Conservation (phyloP, 1,284 basidiomycete genomes). For the Cryptococcus floricola region DNA sequence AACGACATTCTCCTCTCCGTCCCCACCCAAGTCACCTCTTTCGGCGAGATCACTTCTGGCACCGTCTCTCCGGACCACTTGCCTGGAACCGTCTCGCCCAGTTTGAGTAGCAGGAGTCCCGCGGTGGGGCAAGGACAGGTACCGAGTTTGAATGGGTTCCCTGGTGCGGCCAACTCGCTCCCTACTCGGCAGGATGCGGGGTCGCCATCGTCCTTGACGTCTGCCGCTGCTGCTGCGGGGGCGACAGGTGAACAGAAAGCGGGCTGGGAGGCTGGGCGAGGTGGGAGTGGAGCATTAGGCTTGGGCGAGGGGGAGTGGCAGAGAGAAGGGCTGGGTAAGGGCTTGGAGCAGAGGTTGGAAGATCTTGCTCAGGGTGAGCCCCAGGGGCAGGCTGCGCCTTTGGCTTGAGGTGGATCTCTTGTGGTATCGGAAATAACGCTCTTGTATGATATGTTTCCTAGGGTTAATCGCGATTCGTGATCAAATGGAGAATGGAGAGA, state of each 20-base stretch:
- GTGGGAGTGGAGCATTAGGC: slow-evolving; percentile 11
- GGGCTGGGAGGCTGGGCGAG: slow-evolving; percentile 2
- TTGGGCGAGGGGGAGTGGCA: slow-evolving; percentile 53
- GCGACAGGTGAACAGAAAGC: not conserved
- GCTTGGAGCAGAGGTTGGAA: slow-evolving; percentile 74
- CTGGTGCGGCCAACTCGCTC: not conserved
- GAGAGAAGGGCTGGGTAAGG: slow-evolving; percentile 70
- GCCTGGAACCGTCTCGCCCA: slow-evolving; percentile 43
- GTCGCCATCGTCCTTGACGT: not conserved
- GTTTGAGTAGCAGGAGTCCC: slow-evolving; percentile 51
- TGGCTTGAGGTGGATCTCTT: no score
- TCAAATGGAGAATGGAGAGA: no score
- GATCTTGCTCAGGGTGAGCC: slow-evolving; percentile 21
- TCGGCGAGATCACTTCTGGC: slow-evolving; percentile 64
- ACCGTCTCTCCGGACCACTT: slow-evolving; percentile 46
- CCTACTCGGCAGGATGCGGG: not conserved
- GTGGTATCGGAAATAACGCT: no score
- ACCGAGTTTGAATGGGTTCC: not conserved
- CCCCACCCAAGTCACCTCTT: slow-evolving; percentile 64
- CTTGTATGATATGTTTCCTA: no score
- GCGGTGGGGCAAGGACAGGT: slow-evolving; percentile 20
- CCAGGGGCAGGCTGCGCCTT: no score
- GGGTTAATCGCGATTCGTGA: no score
- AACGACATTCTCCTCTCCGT: slow-evolving; percentile 73
- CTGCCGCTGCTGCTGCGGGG: not conserved